Percentiles rank a stretch among this genome's conserved stretches.
These are phyloP conservation scores for Leptoxyphium fumago DNA, from an alignment of 2,329 filamentous ascomycete species.

Conservation along the genomic window DNA sequence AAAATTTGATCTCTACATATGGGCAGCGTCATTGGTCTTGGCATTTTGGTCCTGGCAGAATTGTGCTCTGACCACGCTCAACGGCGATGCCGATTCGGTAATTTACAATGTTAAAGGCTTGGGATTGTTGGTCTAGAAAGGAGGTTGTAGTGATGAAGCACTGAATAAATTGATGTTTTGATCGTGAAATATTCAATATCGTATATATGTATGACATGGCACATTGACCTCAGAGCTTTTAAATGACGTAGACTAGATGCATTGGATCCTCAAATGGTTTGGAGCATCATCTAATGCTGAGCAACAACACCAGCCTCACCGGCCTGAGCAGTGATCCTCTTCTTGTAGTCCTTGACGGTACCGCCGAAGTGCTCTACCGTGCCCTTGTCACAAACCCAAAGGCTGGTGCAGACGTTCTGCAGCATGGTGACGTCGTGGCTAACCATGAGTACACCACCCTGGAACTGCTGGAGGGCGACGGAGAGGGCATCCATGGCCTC, in stretches of 20 bases:
- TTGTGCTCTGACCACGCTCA: no score
- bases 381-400: constrained; percentile 94
- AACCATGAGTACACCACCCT: constrained; percentile 95
- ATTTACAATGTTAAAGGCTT: no score
- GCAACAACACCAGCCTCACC: constrained; percentile 65
- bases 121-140: no score
- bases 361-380: constrained; percentile 93
- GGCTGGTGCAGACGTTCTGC: constrained; percentile 81
- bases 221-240: constrained; percentile 1
- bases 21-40: no score
- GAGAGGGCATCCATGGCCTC: constrained; percentile 96
- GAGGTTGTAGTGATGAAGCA: no score
- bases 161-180: no score
- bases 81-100: no score
- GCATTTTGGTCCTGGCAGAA: no score
- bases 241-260: background rate
- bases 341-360: constrained; percentile 95
- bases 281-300: constrained; percentile 15
- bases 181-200: background rate
- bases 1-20: no score
- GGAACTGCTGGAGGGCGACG: constrained; percentile 68
- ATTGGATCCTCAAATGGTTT: no score
- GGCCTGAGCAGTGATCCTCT: constrained; percentile 79
- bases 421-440: constrained; percentile 98
- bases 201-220: background rate